These are phyloP conservation scores for Erucastrum elatum DNA, from an alignment of 345 rosid species.

Conservation along the genomic window DNA sequence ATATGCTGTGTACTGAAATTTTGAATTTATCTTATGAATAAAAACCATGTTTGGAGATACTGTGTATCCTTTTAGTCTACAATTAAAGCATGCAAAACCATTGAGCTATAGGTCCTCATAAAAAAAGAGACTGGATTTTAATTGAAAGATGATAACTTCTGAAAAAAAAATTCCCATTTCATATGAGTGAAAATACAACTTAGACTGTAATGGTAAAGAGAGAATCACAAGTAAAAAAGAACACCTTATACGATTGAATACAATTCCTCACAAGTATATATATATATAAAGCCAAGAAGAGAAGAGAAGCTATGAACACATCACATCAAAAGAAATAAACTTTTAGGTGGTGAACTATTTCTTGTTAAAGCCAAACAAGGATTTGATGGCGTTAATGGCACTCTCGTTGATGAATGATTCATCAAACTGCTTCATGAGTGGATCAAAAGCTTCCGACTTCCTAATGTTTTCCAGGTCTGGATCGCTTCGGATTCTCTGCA, in stretches of 20 bases:
- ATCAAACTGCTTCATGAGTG: conserved; percentile 75
- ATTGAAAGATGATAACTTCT: too few species aligned
- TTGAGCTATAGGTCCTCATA: too few species aligned
- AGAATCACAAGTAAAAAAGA: neutral
- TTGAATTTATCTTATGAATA: conserved; percentile 28
- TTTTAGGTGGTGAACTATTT: conserved; percentile 39
- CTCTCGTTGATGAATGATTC: conserved; percentile 96
- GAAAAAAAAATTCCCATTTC: neutral
- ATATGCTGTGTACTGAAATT: conserved; percentile 31
- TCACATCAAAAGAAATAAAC: conserved; percentile 23
- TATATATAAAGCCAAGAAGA: conserved; percentile 17
- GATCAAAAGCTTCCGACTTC: conserved; percentile 58
- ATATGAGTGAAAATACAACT: neutral
- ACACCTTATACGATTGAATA: neutral
- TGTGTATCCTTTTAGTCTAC: too few species aligned
- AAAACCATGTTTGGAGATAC: neutral
- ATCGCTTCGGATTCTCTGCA: conserved; percentile 83
- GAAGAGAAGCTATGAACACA: conserved; percentile 33
- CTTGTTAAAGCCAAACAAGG: conserved; percentile 83
- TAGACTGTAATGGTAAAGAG: neutral
- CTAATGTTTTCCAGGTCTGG: conserved; percentile 77
- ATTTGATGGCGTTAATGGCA: conserved; percentile 89
- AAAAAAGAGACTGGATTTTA: too few species aligned
- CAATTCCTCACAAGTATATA: conserved; percentile 19
- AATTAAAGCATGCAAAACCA: neutral